Base-by-base conservation (phyloP, 1,139 yeast species). In the Hyphopichia khmerensis region DNA sequence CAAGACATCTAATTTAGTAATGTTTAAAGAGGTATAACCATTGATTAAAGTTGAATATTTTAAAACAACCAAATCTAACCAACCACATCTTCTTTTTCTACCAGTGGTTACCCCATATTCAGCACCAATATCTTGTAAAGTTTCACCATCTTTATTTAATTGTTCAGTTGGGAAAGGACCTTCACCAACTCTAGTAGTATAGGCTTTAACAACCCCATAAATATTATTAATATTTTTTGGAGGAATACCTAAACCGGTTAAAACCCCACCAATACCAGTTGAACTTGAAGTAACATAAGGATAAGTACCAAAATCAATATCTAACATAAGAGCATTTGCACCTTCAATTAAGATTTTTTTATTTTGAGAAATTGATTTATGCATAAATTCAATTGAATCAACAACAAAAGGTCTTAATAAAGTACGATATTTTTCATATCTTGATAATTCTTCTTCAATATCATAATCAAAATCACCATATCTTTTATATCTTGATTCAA, bases 121-220 rank as follows among this genome's bases (percentile, higher is more conserved):
- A 45, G 93, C 96, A 57, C 99, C 99, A 50, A 91, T 87, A 40
- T 75, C 70, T 68, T 95, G 99, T 60, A 93, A 77, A 51, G 82
- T 80, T 60, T 87, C 96, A 59, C 99, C 99, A 42, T 74, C 80
- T 35, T 73, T 82, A 65, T 93, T 90, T 64, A 91, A 79, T 66
- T 91, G 98, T 70, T 93, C 99, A 45, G 98, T 85, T 49, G 99
- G 98, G 87, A 93, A 93, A 31, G 99, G 99, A 49, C 99, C 99
- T 60, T 90, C 98, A 58, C 99, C 99, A 45, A 93, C 99, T 69
- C 99, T 84, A 35, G 99, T 93, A 39, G 99, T 95, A 69, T 93
- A 93, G 37, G 99, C 99, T 75, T 93, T 93, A 43, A 91, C 98
- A 35, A 93, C 99, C 66, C 99, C 99, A 62, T 85, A 89, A 39